phyloP scores from a whole-genome alignment of 495 filamentous ascomycete species.

The Podospora appendiculata region DNA sequence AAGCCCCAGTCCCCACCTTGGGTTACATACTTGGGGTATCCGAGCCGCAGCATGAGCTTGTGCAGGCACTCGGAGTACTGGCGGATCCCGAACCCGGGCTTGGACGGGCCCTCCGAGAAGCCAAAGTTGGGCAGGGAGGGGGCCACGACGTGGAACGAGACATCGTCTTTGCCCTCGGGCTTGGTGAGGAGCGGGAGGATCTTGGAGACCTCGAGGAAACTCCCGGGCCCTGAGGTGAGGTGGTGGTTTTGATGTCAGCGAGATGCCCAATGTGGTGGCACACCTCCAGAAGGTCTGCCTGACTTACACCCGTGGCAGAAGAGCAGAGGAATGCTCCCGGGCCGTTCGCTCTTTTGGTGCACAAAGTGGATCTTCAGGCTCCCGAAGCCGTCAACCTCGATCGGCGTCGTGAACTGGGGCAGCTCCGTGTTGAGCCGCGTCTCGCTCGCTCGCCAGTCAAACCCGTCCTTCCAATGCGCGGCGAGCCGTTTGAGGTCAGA shows the following conservation, averaged over 20 bases:
- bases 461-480: slow-evolving; percentile 40
- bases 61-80: slow-evolving; percentile 9
- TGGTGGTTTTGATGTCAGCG: background rate
- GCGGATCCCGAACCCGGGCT: slow-evolving; percentile 8
- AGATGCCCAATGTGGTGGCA: background rate
- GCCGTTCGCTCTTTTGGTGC: slow-evolving; percentile 42
- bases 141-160: slow-evolving; percentile 49
- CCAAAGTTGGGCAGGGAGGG: background rate
- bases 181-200: slow-evolving; percentile 49
- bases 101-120: background rate
- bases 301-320: slow-evolving; percentile 50
- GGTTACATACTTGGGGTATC: slow-evolving; percentile 29
- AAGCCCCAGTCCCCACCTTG: slow-evolving; percentile 69
- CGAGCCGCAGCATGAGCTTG: slow-evolving; percentile 11
- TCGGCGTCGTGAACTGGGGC: slow-evolving; percentile 47
- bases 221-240: slow-evolving; percentile 62
- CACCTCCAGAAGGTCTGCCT: background rate
- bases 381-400: slow-evolving; percentile 38
- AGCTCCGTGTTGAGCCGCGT: slow-evolving; percentile 39
- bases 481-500: slow-evolving; percentile 43
- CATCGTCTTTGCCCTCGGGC: slow-evolving; percentile 22
- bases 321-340: slow-evolving; percentile 43
- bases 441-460: slow-evolving; percentile 41
- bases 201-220: slow-evolving; percentile 59
- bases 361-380: slow-evolving; percentile 45